Base-by-base conservation (phyloP, 2,329 filamentous ascomycete species). In the Colletotrichum tropicicola region DNA sequence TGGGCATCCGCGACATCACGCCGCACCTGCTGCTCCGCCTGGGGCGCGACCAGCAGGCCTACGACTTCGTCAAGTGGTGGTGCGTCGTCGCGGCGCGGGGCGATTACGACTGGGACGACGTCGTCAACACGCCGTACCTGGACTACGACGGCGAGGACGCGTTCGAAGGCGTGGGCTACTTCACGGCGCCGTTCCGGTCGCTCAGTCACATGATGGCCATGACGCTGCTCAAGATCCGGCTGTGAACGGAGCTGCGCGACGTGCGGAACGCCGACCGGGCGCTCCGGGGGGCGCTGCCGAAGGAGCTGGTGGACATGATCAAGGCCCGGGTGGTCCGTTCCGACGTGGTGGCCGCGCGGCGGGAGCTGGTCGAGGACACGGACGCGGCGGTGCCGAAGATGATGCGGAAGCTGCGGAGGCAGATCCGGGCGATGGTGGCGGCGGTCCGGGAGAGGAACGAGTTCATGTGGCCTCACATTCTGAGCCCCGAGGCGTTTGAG, bases 31-130 rank as follows among this genome's bases (percentile, higher is more conserved):
- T 80, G 58, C 69, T 88, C 13, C 79, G 83, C 3, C 74, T 87
- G 6, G 77, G 77, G 19, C 74, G 70, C 43, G 84, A 87, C 59
- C 83, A 87, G 68, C 82, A 83, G n/a, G 80, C 77, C 68, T 84
- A 83, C 65, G 79, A 82, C 57, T 81, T 82, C 37, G 48, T 77
- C 3, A 80, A 75, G 68, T 78, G 75, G 73, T 77, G 72, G 61
- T n/a, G 73, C 68, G 0, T 73, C 68, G 0, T 63, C 49, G 2
- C 67, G 67, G 1, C 3, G 39, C 0, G 19, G 13, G 59, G 51
- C 19, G 15, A 43, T 23, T 70, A 72, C 27, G 68, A 72, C 44
- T 72, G 67, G 68, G 63, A 44, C 0, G 35, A 74, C 45, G 60
- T 62, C 45, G 60, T 62, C 55, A 44, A 35, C 7, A 30, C 66